Evolutionary conservation across 2,329 filamentous ascomycete genomes (phyloP), one percentile per base, ranked within the genome.

Genomic region (Epichloe sylvatica): DNA sequence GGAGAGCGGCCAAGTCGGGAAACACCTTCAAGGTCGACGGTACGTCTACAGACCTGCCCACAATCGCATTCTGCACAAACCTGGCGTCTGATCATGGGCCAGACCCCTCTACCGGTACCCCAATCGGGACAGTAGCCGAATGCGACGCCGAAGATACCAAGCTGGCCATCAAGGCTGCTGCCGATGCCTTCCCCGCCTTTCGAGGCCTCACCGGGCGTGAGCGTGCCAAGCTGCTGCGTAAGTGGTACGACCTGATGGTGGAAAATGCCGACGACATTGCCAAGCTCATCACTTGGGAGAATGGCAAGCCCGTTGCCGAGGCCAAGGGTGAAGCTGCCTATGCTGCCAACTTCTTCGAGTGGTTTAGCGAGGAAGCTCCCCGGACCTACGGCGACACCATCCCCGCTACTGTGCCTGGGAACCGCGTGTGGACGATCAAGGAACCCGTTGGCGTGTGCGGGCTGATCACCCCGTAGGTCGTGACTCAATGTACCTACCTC

Each of bases 1-100:
- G 90, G 86, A 78, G 94, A 54, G 76, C 77, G 58, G 86, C 91
- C 58, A 79, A 81, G 61, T 94, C 88, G 1, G 87, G 88, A 62
- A 82, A 94, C 76, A 95, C 88, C 43, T 98, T 97, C 66, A 83
- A 92, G 64, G 86, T 96, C 52, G 75, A 78, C 55, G 84, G 81
- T 83, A 68, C 55, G 62, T 48, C 25, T 6, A 2, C n/a, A 7
- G 19, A 8, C 35, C 17, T 11, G n/a, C 37, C 21, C 45, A n/a
- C 19, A 11, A 13, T 35, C 13, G 15, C 33, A 17, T 12, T 12
- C 19, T 17, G 19, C 30, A 11, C 11, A 25, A 25, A 25, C 15
- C 12, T 11, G 2, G 9, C 5, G 35, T 21, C 45, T 38, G 15
- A 39, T 25, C 40, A 37, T 35, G 30, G 43, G 13, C 13, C 19